Conservation (phyloP, 2,329 filamentous ascomycete species). For the Calonectria pseudoreteaudii region DNA sequence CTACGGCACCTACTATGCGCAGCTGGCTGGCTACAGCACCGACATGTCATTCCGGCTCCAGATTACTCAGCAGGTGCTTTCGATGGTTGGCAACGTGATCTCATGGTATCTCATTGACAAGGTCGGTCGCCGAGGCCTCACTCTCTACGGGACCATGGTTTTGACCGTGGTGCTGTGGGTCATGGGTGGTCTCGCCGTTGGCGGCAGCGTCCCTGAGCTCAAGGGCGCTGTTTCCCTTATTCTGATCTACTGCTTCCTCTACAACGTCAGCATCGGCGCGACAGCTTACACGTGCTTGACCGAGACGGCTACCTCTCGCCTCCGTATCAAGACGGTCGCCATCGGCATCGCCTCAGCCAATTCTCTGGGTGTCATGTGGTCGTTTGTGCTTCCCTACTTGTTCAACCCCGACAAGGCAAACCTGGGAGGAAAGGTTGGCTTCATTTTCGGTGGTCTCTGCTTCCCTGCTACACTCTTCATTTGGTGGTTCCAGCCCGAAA, state of each 20-base stretch:
- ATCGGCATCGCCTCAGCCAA: slow-evolving; percentile 25
- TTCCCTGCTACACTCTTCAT: slow-evolving; percentile 18
- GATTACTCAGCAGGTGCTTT: slow-evolving; percentile 53
- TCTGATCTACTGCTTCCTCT: slow-evolving; percentile 52
- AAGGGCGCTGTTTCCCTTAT: slow-evolving; percentile 50
- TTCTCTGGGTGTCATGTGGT: slow-evolving; percentile 24
- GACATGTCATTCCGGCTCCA: slow-evolving; percentile 51
- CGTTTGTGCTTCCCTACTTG: slow-evolving; percentile 26
- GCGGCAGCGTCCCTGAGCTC: slow-evolving; percentile 25
- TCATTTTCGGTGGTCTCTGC: slow-evolving; percentile 27
- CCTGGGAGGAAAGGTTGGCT: slow-evolving; percentile 24
- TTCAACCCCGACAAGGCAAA: slow-evolving; percentile 31
- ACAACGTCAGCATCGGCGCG: slow-evolving; percentile 55
- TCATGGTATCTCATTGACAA: slow-evolving; percentile 53
- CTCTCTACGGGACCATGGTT: slow-evolving; percentile 46
- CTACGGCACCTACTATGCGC: slow-evolving; percentile 56
- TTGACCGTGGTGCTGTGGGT: slow-evolving; percentile 52
- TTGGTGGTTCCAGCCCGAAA: slow-evolving; percentile 34
- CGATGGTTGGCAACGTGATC: slow-evolving; percentile 53
- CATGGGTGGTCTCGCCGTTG: slow-evolving; percentile 49
- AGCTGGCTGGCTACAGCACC: slow-evolving; percentile 54
- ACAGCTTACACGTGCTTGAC: slow-evolving; percentile 52
- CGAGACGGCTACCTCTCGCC: slow-evolving; percentile 51
- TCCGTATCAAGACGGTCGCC: slow-evolving; percentile 53
- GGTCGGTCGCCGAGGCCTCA: slow-evolving; percentile 51